phyloP scores from a whole-genome alignment of 176 grass and related monocot species.

The Aegilops sharonensis region DNA sequence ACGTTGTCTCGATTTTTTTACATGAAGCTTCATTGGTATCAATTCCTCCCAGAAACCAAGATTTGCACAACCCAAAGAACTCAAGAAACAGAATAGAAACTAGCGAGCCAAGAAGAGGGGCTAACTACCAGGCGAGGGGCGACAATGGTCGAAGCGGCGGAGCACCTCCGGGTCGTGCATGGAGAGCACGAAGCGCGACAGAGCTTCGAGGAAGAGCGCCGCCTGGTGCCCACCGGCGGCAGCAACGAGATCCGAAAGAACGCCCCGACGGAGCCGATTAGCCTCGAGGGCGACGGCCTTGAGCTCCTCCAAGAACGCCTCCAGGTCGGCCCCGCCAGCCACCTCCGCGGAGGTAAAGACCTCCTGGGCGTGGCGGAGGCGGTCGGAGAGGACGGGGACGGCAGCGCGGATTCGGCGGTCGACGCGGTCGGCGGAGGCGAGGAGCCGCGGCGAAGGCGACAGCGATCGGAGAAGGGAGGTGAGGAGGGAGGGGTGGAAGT shows the following conservation, averaged over 20 bases:
- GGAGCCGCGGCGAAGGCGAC: constrained; percentile 44
- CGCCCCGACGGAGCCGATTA: constrained; percentile 55
- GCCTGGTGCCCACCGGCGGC: constrained; percentile 53
- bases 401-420: constrained; percentile 56
- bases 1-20: neutral
- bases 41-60: constrained; percentile 40
- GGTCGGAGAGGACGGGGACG: constrained; percentile 52
- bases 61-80: constrained; percentile 34
- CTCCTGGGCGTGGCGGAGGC: constrained; percentile 58
- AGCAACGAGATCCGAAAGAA: constrained; percentile 57
- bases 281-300: constrained; percentile 42
- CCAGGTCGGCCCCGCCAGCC: constrained; percentile 34
- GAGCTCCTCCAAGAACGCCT: constrained; percentile 48
- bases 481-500: constrained; percentile 60
- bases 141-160: constrained; percentile 56
- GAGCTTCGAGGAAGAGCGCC: constrained; percentile 56
- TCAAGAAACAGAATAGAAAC: neutral
- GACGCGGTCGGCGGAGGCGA: constrained; percentile 43
- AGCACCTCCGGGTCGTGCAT: constrained; percentile 62
- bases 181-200: constrained; percentile 56
- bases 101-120: constrained; percentile 39
- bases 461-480: constrained; percentile 53
- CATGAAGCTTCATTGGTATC: neutral
- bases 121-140: constrained; percentile 41
- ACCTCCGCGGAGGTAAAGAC: constrained; percentile 33